Evolutionary conservation across 805 yeast genomes (phyloP).

Genomic region (Torulaspora quercuum): DNA sequence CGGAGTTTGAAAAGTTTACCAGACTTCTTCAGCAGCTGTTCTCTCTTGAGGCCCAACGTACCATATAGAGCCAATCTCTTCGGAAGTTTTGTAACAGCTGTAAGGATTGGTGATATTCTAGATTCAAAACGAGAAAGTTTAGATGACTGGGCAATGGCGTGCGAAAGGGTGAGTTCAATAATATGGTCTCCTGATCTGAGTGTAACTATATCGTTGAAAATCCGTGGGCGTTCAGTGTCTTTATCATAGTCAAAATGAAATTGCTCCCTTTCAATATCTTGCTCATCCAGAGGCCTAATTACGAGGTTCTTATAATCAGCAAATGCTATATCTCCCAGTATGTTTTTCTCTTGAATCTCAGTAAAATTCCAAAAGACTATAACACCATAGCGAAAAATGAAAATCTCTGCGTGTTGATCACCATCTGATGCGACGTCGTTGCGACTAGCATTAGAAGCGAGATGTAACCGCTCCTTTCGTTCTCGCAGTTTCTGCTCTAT

Average conservation of each 20-base stretch:
- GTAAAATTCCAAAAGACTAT: constrained; percentile 98
- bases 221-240: constrained; percentile 62
- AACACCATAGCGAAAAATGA: constrained; percentile 86
- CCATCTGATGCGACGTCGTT: constrained; percentile 26
- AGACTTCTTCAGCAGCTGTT: constrained; percentile 80
- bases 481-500: constrained; percentile 21
- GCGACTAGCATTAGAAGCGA: constrained; percentile 17
- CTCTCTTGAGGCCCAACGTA: constrained; percentile 74
- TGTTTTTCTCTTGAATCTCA: constrained; percentile 87
- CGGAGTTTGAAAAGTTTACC: constrained; percentile 87
- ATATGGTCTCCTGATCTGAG: constrained; percentile 87
- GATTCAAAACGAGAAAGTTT: constrained; percentile 89
- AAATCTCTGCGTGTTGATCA: constrained; percentile 72
- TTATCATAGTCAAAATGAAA: constrained; percentile 50
- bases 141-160: constrained; percentile 95
- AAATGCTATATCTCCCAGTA: constrained; percentile 80
- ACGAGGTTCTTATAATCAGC: constrained; percentile 52
- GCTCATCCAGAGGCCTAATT: constrained; percentile 73
- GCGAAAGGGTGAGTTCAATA: constrained; percentile 87
- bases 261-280: constrained; percentile 88
- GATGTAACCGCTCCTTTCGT: constrained; percentile 15
- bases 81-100: constrained; percentile 84
- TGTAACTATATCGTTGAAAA: constrained; percentile 92
- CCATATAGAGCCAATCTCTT: constrained; percentile 89
- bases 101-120: constrained; percentile 77